Base-by-base conservation (phyloP, 495 filamentous ascomycete species). In the Bombardia bombarda region DNA sequence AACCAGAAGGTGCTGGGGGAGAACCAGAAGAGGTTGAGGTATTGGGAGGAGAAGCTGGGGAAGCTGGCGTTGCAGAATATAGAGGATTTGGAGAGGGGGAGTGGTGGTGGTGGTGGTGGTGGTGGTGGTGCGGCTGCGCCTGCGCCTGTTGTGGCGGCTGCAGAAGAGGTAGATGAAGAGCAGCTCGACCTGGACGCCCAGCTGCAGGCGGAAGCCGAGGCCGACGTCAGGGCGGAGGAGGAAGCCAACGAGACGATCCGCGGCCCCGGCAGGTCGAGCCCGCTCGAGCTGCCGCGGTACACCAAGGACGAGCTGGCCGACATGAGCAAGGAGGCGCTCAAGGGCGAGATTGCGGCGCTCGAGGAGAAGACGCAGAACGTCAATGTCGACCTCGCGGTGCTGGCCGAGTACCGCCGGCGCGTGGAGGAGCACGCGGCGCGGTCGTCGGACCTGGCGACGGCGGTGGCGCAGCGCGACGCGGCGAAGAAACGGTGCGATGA, bases 291-390 rank as follows among this genome's bases (percentile, higher is more conserved):
- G 13, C 88, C 87, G 8, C 78, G 69, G 19, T 94, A 84, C 61
- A 94, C 84, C 40, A 83, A 82, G 49, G 92, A 98, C 62, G 92
- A 98, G 67, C 72, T 98, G 20, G 74, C 72, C n/a, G 90, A 88
- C 60, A 86, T 97, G 82, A 80, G 83, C 71, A 95, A 95, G 65
- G 83, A 86, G 33, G 73, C 70, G 0, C 73, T 98, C 32, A 90
- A 95, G 55, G 81, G 78, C 10, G 83, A 88, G 55, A 97, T 98
- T 57, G 92, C 86, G 2, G 77, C 76, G 2, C 73, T 97, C 13
- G 92, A 97, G 65, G 89, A 95, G 63, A 92, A 93, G 70, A 92
- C 83, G 16, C 84, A 90, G 51, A 90, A 89, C 49, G 78, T 83
- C 30, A 86, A 79, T 45, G 86, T 96, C 45, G 92, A 98, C 58